These are phyloP conservation scores for Citrullus amarus DNA, from an alignment of 306 rosid genomes.

Conservation along the genomic window DNA sequence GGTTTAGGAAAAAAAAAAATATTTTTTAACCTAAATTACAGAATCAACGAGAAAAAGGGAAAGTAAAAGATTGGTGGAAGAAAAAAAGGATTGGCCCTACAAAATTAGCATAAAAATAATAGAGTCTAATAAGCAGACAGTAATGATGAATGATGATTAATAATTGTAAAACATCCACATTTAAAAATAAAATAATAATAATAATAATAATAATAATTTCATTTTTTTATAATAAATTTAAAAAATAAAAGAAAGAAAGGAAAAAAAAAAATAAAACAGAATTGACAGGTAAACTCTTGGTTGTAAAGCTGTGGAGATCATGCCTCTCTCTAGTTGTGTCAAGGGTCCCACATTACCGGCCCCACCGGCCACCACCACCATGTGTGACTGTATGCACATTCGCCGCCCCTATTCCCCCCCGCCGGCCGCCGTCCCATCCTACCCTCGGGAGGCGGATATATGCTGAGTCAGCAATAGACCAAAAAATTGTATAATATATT, in stretches of 20 bases:
- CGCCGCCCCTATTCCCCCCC: not conserved
- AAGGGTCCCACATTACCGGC: not conserved
- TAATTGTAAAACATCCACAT: not conserved
- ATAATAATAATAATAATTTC: too few relatives aligned
- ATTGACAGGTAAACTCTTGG: constrained; percentile 7
- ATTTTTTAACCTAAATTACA: not conserved
- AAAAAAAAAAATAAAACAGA: not conserved
- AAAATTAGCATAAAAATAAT: not conserved
- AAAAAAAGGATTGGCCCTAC: not conserved
- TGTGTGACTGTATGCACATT: not conserved
- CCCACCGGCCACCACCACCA: constrained; percentile 6
- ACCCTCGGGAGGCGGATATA: too few relatives aligned
- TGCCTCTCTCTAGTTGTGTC: not conserved
- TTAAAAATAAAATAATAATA: not conserved
- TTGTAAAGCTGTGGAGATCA: constrained; percentile 1
- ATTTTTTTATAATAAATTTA: not conserved
- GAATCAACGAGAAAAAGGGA: not conserved
- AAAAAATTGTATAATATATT: too few relatives aligned
- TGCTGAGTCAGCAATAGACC: not conserved
- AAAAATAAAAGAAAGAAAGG: not conserved
- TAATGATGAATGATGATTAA: not conserved
- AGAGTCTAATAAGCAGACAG: constrained; percentile 2
- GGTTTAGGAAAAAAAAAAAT: too few relatives aligned
- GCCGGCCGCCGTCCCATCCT: not conserved
- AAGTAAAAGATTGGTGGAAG: not conserved